Evolutionary conservation across 208 protist genomes (phyloP).

Genomic region (Crithidia sp.): DNA sequence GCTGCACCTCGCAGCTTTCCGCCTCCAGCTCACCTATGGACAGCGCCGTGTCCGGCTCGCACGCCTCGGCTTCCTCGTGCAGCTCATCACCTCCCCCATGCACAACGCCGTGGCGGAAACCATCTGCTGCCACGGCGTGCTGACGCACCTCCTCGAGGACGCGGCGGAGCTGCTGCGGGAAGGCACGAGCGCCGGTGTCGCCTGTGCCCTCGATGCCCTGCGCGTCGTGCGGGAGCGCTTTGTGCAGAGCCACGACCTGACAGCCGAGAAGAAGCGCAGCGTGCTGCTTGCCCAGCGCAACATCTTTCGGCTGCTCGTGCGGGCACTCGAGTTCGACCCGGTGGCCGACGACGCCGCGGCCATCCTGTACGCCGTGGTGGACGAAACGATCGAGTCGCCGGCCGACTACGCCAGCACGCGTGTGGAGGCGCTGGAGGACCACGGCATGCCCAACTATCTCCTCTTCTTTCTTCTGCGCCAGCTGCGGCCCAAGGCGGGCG

Average conservation of each 20-base stretch:
- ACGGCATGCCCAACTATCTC: conserved; percentile 90
- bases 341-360: conserved; percentile 64
- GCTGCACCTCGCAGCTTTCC: conserved; percentile 74
- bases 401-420: conserved; percentile 81
- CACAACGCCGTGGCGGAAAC: conserved; percentile 39
- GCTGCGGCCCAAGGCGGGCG: conserved; percentile 72
- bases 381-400: conserved; percentile 79
- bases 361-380: conserved; percentile 69
- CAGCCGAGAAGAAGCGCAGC: conserved; percentile 53
- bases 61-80: conserved; percentile 69
- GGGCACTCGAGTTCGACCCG: conserved; percentile 69
- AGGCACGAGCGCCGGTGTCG: conserved; percentile 62
- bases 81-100: conserved; percentile 61
- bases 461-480: conserved; percentile 90
- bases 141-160: conserved; percentile 87
- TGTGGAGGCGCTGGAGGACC: conserved; percentile 69
- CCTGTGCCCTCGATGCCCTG: conserved; percentile 52
- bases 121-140: conserved; percentile 74
- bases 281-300: conserved; percentile 82
- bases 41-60: conserved; percentile 76
- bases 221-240: conserved; percentile 71
- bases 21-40: conserved; percentile 76
- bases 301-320: conserved; percentile 82
- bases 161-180: conserved; percentile 85
- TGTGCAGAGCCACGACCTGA: conserved; percentile 53